Conservation (phyloP, 1,139 yeast species). For the Pichia sp. region DNA sequence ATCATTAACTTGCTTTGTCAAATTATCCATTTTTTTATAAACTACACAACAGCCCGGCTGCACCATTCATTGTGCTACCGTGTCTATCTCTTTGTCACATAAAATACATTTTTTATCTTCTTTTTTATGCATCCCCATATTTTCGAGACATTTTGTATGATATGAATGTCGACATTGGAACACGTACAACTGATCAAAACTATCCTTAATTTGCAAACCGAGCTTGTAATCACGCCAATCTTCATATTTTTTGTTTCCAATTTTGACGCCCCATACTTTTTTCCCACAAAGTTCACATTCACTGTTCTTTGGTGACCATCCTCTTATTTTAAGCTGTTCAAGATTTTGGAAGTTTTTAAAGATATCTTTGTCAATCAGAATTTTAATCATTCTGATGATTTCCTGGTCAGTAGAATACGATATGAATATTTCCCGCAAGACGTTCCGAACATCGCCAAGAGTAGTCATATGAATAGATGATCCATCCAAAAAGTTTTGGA, state of each 20-base stretch:
- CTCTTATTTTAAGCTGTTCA: constrained; percentile 35
- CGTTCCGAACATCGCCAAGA: constrained; percentile 50
- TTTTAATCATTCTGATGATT: constrained; percentile 44
- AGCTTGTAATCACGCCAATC: constrained; percentile 36
- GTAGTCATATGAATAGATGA: constrained; percentile 34
- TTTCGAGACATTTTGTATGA: constrained; percentile 51
- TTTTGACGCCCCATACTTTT: constrained; percentile 52
- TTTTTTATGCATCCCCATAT: constrained; percentile 30
- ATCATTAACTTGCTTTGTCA: no score
- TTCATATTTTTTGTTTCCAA: constrained; percentile 33
- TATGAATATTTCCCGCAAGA: constrained; percentile 53
- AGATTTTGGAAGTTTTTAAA: constrained; percentile 36
- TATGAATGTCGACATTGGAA: constrained; percentile 61
- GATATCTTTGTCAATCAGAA: constrained; percentile 47
- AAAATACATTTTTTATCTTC: constrained; percentile 21
- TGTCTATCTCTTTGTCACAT: constrained; percentile 14
- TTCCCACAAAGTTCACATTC: constrained; percentile 69
- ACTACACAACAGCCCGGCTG: no score
- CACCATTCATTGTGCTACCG: no score
- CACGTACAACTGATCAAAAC: constrained; percentile 30
- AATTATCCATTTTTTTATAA: no score
- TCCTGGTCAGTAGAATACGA: constrained; percentile 59
- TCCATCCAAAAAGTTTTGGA: constrained; percentile 39
- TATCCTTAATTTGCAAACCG: constrained; percentile 6
- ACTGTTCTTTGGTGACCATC: constrained; percentile 51